Evolutionary conservation across 1,284 basidiomycete genomes (phyloP).

Genomic region (Malassezia cuniculi): DNA sequence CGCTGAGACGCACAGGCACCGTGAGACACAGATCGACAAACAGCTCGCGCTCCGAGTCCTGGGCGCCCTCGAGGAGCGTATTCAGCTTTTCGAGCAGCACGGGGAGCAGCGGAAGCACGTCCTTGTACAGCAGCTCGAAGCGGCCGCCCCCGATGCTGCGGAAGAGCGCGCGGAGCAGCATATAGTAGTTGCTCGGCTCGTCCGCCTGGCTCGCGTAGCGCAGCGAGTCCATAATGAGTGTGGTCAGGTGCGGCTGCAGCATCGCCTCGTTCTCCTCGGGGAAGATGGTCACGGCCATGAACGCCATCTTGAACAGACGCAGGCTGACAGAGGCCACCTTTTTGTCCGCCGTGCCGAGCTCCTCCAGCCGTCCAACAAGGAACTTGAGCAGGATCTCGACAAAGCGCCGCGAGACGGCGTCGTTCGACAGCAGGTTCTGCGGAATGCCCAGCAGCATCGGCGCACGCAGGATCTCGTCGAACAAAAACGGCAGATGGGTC

Average conservation of each 20-base stretch:
- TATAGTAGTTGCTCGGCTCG: conserved; percentile 84
- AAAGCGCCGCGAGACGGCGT: conserved; percentile 73
- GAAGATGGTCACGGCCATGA: conserved; percentile 70
- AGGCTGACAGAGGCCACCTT: conserved; percentile 60
- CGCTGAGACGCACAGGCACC: conserved; percentile 85
- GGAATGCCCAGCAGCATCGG: conserved; percentile 71
- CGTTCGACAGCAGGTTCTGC: conserved; percentile 72
- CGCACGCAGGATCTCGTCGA: conserved; percentile 49
- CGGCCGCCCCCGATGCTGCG: conserved; percentile 93
- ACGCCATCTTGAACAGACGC: conserved; percentile 90
- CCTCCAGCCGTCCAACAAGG: conserved; percentile 65
- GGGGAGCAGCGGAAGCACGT: conserved; percentile 85
- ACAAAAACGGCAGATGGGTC: conserved; percentile 35
- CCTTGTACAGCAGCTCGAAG: conserved; percentile 90
- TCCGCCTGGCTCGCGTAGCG: conserved; percentile 79
- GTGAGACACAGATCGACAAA: conserved; percentile 96
- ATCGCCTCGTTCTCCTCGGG: conserved; percentile 76
- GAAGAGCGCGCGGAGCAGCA: conserved; percentile 86
- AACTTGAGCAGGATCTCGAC: conserved; percentile 81
- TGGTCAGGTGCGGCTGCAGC: conserved; percentile 78
- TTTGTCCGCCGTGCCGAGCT: conserved; percentile 75
- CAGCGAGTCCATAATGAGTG: conserved; percentile 93
- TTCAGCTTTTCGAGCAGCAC: conserved; percentile 95
- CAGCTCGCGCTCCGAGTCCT: conserved; percentile 34
- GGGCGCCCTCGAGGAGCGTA: conserved; percentile 39